A percentile compares a stretch with the other conserved stretches of the same genome.
Evolutionary conservation across 257 asterid species (phyloP).

Genomic region (Lycium ferocissimum): DNA sequence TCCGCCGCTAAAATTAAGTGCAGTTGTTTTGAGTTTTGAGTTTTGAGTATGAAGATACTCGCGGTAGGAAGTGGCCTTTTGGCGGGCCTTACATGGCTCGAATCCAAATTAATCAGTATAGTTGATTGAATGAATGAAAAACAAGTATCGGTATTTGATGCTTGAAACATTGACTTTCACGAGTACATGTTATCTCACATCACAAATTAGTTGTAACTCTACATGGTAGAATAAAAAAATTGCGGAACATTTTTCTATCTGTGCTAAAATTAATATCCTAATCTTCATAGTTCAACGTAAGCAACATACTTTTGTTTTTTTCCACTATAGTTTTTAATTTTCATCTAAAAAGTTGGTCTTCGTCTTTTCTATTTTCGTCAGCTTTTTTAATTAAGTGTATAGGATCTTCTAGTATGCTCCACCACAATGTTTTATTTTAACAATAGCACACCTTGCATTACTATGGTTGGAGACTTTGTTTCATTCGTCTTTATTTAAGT

Average conservation of each 20-base stretch:
- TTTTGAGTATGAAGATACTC: neutral
- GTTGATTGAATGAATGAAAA: too few species aligned
- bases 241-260: too few species aligned
- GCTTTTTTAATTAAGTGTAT: too few species aligned
- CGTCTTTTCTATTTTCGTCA: neutral
- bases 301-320: neutral
- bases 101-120: too few species aligned
- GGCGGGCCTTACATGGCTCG: neutral
- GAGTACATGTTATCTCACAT: too few species aligned
- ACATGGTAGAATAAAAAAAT: too few species aligned
- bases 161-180: too few species aligned
- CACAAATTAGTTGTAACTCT: too few species aligned
- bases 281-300: neutral
- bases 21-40: neutral
- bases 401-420: constrained; percentile 18
- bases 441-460: constrained; percentile 6
- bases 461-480: neutral
- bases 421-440: neutral
- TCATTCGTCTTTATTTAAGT: neutral
- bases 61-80: neutral
- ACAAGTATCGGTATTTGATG: neutral
- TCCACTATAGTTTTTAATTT: neutral
- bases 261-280: too few species aligned
- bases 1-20: neutral
- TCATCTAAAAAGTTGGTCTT: too few species aligned